A percentile compares a stretch with the other conserved stretches of the same genome.
Evolutionary conservation across 2,329 filamentous ascomycete genomes (phyloP).

Genomic region (Botrytis hyacinthi): DNA sequence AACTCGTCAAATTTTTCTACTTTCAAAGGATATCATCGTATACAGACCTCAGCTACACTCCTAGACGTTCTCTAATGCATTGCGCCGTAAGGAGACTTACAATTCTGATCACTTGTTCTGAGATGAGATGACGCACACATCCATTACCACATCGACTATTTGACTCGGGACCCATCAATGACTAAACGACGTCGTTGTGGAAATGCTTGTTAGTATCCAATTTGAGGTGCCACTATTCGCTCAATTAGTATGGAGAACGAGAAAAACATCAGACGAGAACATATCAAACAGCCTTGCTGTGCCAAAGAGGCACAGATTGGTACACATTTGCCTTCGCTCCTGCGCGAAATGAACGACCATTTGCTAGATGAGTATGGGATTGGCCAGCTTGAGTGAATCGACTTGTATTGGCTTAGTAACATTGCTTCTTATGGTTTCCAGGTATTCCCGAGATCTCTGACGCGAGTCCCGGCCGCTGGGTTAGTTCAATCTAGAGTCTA

Average conservation of each 20-base stretch:
- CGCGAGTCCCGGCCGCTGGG: not conserved
- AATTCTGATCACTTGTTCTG: constrained; percentile 13
- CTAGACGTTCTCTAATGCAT: not conserved
- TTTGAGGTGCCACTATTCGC: not conserved
- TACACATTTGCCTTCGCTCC: not conserved
- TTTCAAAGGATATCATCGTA: not conserved
- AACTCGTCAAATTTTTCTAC: not conserved
- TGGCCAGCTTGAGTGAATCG: not conserved
- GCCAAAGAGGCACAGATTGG: not conserved
- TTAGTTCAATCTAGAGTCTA: not conserved
- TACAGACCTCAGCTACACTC: not conserved
- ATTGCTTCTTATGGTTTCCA: not conserved
- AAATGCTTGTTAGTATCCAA: not conserved
- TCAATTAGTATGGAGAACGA: not conserved
- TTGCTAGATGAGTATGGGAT: not conserved
- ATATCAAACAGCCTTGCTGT: constrained; percentile 12
- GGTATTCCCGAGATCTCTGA: not conserved
- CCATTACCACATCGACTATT: not conserved
- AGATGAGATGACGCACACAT: constrained; percentile 1
- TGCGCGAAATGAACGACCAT: not conserved
- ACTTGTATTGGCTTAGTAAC: not conserved
- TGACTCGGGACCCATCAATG: not conserved
- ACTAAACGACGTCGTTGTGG: not conserved
- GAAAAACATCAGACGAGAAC: constrained; percentile 5
- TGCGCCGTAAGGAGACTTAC: constrained; percentile 9